phyloP scores from a whole-genome alignment of 1,284 basidiomycete genomes.

The Macrocystidia cucumis region DNA sequence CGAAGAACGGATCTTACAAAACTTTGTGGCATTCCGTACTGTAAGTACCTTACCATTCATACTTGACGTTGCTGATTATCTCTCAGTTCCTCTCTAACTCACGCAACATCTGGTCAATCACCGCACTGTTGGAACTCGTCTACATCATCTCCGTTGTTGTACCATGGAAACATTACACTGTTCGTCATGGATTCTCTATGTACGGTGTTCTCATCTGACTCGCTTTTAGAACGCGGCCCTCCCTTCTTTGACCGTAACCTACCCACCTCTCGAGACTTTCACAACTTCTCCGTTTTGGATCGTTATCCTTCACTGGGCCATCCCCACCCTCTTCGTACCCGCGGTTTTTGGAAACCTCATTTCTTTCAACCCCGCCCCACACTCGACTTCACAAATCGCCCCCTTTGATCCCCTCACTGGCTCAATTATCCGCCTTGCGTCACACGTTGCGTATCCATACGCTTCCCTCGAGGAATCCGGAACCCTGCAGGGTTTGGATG shows the following conservation, averaged over 20 bases:
- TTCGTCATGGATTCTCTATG: too few relatives aligned
- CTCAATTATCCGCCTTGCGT: conserved; percentile 51
- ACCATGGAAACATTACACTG: conserved; percentile 35
- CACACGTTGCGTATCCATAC: conserved; percentile 46
- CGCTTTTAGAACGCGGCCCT: too few relatives aligned
- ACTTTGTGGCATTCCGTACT: too few relatives aligned
- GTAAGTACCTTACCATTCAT: too few relatives aligned
- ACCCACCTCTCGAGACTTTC: conserved; percentile 37
- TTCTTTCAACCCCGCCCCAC: conserved; percentile 42
- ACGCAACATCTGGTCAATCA: conserved; percentile 41
- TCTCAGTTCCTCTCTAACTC: conserved; percentile 48
- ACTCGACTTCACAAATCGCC: conserved; percentile 11
- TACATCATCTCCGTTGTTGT: conserved; percentile 36
- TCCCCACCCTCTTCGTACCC: conserved; percentile 51
- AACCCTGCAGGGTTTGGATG: conserved; percentile 30
- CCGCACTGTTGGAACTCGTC: conserved; percentile 35
- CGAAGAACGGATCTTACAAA: conserved; percentile 24
- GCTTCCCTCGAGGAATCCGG: conserved; percentile 14
- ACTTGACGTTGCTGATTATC: conserved; percentile 6
- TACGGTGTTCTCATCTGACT: too few relatives aligned
- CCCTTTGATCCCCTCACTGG: conserved; percentile 53
- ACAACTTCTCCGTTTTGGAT: conserved; percentile 38
- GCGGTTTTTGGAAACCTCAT: conserved; percentile 44
- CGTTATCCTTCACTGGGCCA: conserved; percentile 46
- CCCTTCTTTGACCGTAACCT: conserved; percentile 24